phyloP scores from a whole-genome alignment of 2,329 filamentous ascomycete genomes.

The Colletotrichum agaves region DNA sequence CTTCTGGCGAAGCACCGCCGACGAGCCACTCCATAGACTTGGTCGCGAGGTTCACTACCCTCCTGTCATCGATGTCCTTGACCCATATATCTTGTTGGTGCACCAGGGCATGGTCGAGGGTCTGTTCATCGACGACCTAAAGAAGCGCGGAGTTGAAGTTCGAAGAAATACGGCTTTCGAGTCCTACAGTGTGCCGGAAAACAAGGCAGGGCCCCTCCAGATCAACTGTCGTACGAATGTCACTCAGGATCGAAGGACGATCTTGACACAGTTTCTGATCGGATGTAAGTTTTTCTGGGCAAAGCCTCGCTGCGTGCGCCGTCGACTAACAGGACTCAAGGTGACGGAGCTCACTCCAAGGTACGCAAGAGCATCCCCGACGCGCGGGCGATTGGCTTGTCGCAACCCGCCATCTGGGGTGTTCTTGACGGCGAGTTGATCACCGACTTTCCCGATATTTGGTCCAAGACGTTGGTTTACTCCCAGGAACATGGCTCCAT shows the following conservation, averaged over 20 bases:
- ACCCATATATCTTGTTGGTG: conserved; percentile 67
- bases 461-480: conserved; percentile 78
- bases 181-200: conserved; percentile 61
- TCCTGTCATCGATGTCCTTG: conserved; percentile 65
- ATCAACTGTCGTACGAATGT: conserved; percentile 64
- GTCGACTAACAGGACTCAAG: conserved; percentile 42
- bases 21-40: conserved; percentile 66
- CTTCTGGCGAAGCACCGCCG: conserved; percentile 71
- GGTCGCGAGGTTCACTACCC: conserved; percentile 77
- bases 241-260: conserved; percentile 59
- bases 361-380: conserved; percentile 73
- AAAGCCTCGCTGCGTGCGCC: background rate
- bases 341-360: conserved; percentile 77
- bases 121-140: conserved; percentile 75
- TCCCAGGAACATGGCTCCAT: conserved; percentile 75
- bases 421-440: conserved; percentile 77
- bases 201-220: conserved; percentile 57
- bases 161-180: conserved; percentile 72
- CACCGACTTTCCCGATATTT: conserved; percentile 79
- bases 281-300: conserved; percentile 61
- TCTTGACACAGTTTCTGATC: conserved; percentile 72
- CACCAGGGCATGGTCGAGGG: conserved; percentile 83
- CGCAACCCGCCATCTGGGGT: conserved; percentile 71
- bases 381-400: conserved; percentile 65
- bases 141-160: conserved; percentile 71